These are phyloP conservation scores for Dactylorhiza incarnata DNA, from an alignment of 106 monocot genomes.

Conservation along the genomic window DNA sequence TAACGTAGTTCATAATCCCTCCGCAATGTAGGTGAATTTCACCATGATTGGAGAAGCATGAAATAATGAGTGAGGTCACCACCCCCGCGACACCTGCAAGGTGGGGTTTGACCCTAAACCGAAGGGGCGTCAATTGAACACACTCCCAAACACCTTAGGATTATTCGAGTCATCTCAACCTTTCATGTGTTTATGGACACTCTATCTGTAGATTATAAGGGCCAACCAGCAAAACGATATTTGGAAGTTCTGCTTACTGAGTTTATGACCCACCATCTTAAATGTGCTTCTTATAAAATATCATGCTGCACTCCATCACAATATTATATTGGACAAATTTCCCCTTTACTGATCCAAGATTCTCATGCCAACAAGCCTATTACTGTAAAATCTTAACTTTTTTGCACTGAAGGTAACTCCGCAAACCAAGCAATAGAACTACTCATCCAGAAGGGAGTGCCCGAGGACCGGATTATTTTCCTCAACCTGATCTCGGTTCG, in stretches of 20 bases:
- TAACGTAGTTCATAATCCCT: too few species aligned
- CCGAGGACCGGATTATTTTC: slow-evolving; percentile 43
- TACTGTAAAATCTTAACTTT: neutral
- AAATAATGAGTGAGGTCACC: too few species aligned
- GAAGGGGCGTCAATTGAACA: too few species aligned
- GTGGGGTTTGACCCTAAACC: too few species aligned
- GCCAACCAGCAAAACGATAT: neutral
- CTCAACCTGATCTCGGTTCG: slow-evolving; percentile 65
- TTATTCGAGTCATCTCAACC: too few species aligned
- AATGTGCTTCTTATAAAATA: neutral
- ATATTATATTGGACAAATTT: neutral
- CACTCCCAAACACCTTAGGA: too few species aligned
- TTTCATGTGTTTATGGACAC: neutral
- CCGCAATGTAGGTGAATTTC: too few species aligned
- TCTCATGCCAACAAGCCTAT: neutral
- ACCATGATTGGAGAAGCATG: too few species aligned
- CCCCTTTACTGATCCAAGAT: neutral
- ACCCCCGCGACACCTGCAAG: too few species aligned
- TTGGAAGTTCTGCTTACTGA: neutral
- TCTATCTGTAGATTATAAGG: neutral
- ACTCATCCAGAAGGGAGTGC: slow-evolving; percentile 58
- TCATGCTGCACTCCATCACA: neutral
- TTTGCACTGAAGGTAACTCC: slow-evolving; percentile 32
- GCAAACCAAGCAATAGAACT: slow-evolving; percentile 59
- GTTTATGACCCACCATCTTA: neutral